Evolutionary conservation across 176 grass and related monocot genomes (phyloP).

Genomic region (Dactylis glomerata): DNA sequence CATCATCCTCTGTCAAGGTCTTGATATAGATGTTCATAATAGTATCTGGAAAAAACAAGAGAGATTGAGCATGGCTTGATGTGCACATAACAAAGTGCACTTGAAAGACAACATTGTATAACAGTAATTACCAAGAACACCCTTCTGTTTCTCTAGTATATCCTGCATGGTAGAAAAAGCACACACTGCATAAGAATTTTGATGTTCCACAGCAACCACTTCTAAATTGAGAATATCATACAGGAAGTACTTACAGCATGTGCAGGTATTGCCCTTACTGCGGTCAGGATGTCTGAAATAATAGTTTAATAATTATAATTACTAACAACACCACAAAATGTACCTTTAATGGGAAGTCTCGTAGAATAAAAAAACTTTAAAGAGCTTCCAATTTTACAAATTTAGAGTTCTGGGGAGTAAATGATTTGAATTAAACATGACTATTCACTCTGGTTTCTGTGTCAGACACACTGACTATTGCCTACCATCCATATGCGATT

Average conservation of each 20-base stretch:
- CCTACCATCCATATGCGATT: background rate
- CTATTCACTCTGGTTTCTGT: background rate
- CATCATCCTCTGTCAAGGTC: constrained; percentile 90
- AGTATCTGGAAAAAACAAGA: constrained; percentile 54
- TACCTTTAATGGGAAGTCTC: background rate
- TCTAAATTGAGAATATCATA: constrained; percentile 9
- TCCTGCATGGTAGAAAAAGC: constrained; percentile 58
- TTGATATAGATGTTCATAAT: constrained; percentile 91
- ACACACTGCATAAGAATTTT: constrained; percentile 33
- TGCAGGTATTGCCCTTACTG: constrained; percentile 59
- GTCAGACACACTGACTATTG: background rate
- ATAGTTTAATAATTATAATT: constrained; percentile 13
- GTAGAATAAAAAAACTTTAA: constrained; percentile 13
- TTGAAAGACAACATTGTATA: constrained; percentile 8
- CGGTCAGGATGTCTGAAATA: constrained; percentile 88
- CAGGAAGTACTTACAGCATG: constrained; percentile 60
- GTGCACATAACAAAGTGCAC: constrained; percentile 3
- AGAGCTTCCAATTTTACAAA: constrained; percentile 2
- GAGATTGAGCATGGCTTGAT: background rate
- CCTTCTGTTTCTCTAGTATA: constrained; percentile 79
- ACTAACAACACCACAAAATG: background rate
- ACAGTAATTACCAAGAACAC: constrained; percentile 74
- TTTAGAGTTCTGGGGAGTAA: background rate
- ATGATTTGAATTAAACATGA: background rate
- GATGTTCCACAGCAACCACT: background rate